Base-by-base conservation (phyloP, 2,329 filamentous ascomycete species). In the Penicillium sp. region DNA sequence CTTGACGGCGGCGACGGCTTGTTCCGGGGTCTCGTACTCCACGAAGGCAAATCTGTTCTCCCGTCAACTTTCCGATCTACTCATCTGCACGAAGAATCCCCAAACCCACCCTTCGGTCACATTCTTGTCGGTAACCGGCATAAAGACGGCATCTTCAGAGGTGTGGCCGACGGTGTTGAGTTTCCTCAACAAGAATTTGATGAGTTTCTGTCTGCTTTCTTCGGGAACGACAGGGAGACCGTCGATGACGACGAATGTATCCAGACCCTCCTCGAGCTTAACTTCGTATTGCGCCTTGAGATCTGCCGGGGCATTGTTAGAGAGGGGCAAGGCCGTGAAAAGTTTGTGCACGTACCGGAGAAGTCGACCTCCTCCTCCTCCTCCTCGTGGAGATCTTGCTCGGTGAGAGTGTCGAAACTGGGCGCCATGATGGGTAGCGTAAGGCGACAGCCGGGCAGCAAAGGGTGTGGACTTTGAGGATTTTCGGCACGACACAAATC, bases 171-270 rank as follows among this genome's bases (percentile, higher is more conserved):
- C 87, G 45, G 81, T 76, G 72, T 85, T 90, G 58, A 98, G 76
- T 76, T 94, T 96, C 74, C 90, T 88, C 68, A 94, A 74, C 72
- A 98, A 75, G 71, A 97, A 97, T 72, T 97, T 97, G 69, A 95
- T 77, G 47, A 98, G 81, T 77, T 95, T 97, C 45, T 86, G 81
- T 75, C 89, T 91, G 75, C 86, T 90, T 34, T 93, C 91, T 67
- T 90, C 87, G 43, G 77, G 87, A 51, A 98, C 91, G 51, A 85
- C 75, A 53, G 93, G 93, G 29, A 98, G 81, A 53, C 93, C 93
- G 69, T 98, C 93, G 64, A 97, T 80, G 48, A 97, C 90, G 52
- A 98, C 86, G 63, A 98, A 98, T 51, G 89, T 86, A 67, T 98
- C 93, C 59, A 96, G 85, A 43, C 93, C 93, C 69, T 94, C 87